Conservation (phyloP, 345 rosid genomes). For the Excoecaria agallocha region DNA sequence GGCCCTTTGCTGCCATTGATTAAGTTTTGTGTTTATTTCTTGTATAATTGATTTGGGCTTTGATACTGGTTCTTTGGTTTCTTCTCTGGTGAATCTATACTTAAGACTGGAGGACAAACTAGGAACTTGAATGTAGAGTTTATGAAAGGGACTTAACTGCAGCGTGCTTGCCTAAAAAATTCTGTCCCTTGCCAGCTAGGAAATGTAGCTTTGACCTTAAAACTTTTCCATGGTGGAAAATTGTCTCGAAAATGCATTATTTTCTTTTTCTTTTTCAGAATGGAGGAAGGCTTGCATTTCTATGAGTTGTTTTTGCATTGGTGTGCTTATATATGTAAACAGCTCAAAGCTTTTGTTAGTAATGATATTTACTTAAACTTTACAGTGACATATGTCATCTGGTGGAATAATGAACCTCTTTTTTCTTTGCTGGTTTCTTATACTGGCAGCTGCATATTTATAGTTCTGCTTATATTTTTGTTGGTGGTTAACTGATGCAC, state of each 20-base stretch:
- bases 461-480: background rate
- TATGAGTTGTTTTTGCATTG: background rate
- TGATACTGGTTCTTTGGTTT: background rate
- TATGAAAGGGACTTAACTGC: background rate
- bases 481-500: constrained; percentile 6
- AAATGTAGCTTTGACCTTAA: background rate
- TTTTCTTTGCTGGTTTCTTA: constrained; percentile 6
- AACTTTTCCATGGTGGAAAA: background rate
- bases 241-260: background rate
- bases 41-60: background rate
- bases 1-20: background rate
- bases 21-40: background rate
- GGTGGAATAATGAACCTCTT: background rate
- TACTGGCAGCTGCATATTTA: constrained; percentile 3
- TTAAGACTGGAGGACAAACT: background rate
- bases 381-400: background rate
- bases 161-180: background rate
- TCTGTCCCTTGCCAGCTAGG: background rate
- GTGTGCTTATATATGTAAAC: background rate
- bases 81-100: background rate
- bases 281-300: background rate
- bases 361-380: background rate
- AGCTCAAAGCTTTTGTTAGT: background rate
- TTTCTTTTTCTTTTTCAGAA: background rate
- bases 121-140: background rate